Evolutionary conservation across 441 rosid species (phyloP).

Genomic region (Pelargonium australe): DNA sequence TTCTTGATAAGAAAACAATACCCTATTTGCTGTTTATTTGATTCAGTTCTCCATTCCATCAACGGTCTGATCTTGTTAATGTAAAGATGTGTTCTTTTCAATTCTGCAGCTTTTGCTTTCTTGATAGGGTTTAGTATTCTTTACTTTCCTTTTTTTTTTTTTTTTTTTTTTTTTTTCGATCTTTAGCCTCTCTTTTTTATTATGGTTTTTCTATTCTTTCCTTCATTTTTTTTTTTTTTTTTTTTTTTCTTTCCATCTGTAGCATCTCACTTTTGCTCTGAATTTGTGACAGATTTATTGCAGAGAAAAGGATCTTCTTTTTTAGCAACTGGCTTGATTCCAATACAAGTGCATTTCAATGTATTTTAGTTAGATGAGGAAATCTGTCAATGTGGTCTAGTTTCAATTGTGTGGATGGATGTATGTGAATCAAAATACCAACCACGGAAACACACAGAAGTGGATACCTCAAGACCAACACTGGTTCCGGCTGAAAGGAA

Average conservation of each 20-base stretch:
- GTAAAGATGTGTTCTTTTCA: conserved; percentile 43
- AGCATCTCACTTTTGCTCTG: conserved; percentile 43
- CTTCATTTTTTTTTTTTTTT: too few species aligned
- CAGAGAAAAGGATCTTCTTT: conserved; percentile 47
- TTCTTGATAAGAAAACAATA: conserved; percentile 23
- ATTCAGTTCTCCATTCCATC: conserved; percentile 26
- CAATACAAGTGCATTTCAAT: conserved; percentile 10
- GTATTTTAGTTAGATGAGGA: conserved; percentile 23
- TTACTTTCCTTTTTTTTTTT: conserved; percentile 33
- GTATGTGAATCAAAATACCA: conserved; percentile 43
- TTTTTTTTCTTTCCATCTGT: conserved; percentile 35
- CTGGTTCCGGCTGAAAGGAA: conserved; percentile 65
- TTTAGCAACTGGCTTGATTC: conserved; percentile 33
- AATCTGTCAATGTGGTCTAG: conserved; percentile 49
- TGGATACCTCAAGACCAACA: conserved; percentile 48
- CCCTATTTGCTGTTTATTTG: conserved; percentile 25
- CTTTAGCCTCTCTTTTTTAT: too few species aligned
- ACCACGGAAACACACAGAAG: conserved; percentile 39
- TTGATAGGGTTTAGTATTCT: conserved; percentile 23
- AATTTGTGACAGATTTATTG: conserved; percentile 50
- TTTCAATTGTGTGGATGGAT: conserved; percentile 70
- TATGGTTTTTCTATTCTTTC: too few species aligned
- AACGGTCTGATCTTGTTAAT: conserved; percentile 41
- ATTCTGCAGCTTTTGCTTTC: conserved; percentile 20
- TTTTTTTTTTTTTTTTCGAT: too few species aligned